Conservation (phyloP, 768 basidiomycete species). For the Suillus alpinus region DNA sequence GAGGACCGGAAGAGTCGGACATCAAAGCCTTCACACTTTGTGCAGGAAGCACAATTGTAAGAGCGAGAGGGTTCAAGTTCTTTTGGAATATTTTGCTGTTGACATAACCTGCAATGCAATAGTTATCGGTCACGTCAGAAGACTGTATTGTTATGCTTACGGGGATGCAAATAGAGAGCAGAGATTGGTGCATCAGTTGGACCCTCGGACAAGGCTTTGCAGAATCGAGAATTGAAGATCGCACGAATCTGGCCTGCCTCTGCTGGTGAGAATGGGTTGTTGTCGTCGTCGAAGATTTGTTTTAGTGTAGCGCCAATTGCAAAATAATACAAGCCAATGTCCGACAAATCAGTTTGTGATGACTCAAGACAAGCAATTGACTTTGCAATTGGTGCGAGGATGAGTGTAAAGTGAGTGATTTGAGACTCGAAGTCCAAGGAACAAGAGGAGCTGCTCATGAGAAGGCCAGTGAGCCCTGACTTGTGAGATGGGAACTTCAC, state of each 20-base stretch:
- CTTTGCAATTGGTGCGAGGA: neutral
- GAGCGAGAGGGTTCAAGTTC: neutral
- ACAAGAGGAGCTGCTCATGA: neutral
- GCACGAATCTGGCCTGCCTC: neutral
- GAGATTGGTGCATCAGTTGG: neutral
- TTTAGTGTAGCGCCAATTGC: too few species aligned
- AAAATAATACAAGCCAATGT: neutral
- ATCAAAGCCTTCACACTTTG: neutral
- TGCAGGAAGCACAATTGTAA: neutral
- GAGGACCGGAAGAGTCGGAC: neutral
- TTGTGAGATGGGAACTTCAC: neutral
- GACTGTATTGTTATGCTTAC: neutral
- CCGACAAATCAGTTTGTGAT: neutral
- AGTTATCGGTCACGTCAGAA: too few species aligned
- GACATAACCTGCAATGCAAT: neutral
- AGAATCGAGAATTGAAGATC: neutral
- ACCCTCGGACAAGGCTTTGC: neutral
- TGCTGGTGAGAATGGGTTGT: neutral
- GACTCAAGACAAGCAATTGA: neutral
- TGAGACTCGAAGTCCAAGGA: neutral
- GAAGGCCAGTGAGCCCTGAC: neutral
- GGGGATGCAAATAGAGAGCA: neutral
- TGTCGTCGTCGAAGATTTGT: too few species aligned
- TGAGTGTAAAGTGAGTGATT: neutral
- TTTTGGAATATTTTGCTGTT: neutral